Evolutionary conservation across 2,329 filamentous ascomycete species (phyloP), one percentile per base, ranked within the genome.

Genomic region (Aspergillus sojae): DNA sequence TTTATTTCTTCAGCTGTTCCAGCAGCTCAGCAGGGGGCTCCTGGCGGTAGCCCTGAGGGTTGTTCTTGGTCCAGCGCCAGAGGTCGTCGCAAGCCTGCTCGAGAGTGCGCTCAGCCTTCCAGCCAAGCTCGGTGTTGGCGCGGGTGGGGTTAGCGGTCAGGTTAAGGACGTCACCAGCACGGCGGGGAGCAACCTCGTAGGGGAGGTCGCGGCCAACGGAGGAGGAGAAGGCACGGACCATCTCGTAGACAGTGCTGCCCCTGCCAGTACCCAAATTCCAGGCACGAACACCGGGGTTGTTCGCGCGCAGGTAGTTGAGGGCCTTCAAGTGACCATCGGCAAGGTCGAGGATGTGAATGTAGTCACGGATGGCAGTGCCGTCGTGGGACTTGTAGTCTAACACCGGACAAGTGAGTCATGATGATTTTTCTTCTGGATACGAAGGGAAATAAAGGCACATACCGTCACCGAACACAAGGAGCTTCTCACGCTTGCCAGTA

Each of bases 1-100:
- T 65, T 69, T 74, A 77, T 67, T 78, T 78, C 75, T 78, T 77
- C 62, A 78, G 73, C 68, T 74, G 68, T 61, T 90, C 89, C 57
- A 97, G 75, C 72, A 98, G 85, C 79, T 91, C 88, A 68, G 91
- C 85, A 0, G 95, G 94, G n/a, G 94, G 93, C 69, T 93, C 85
- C 82, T 98, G 94, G 69, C 91, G 87, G 83, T 98, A 98, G 26
- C 95, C 95, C 81, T 94, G 89, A 28, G 95, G 95, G 82, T 98
- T 98, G 82, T 97, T 98, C 82, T 91, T 86, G 19, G 96, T 96
- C 95, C 95, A 99, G 75, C 89, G 89, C 95, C 95, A 99, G 69
- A 99, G 85, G 79, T 99, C 93, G 71, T 89, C 88, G 78, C 95
- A 99, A 30, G 94, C 94, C 78, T 97, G 89, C 82, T 98, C 94